A percentile compares a stretch with the other conserved stretches of the same genome.
These are phyloP conservation scores for Pichia cabralensis DNA, from an alignment of 805 yeast genomes.

Conservation along the genomic window DNA sequence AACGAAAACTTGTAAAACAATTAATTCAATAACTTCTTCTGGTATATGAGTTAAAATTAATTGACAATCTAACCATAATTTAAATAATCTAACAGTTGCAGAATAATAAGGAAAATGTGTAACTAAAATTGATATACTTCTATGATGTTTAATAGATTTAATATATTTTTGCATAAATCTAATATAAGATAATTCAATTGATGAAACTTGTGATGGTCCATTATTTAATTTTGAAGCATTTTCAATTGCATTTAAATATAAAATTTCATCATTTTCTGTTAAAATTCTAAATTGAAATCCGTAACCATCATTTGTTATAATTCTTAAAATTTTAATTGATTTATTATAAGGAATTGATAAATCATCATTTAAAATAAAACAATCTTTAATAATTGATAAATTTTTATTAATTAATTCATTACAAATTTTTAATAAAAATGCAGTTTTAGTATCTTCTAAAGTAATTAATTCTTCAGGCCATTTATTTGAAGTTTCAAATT, in stretches of 20 bases:
- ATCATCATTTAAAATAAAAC: slow-evolving; percentile 57
- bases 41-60: slow-evolving; percentile 57
- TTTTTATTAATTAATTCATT: slow-evolving; percentile 36
- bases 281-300: slow-evolving; percentile 71
- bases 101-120: slow-evolving; percentile 66
- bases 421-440: slow-evolving; percentile 65
- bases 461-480: slow-evolving; percentile 94
- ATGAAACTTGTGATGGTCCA: slow-evolving; percentile 47
- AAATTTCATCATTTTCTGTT: slow-evolving; percentile 74
- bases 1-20: slow-evolving; percentile 76
- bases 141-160: slow-evolving; percentile 68
- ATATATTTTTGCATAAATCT: slow-evolving; percentile 56
- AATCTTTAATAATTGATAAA: slow-evolving; percentile 30
- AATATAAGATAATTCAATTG: slow-evolving; percentile 51
- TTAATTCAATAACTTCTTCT: slow-evolving; percentile 73
- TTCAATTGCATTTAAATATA: slow-evolving; percentile 63
- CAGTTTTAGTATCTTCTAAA: slow-evolving; percentile 82
- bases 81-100: slow-evolving; percentile 74
- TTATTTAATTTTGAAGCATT: slow-evolving; percentile 29
- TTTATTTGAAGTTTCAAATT: slow-evolving; percentile 79
- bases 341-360: slow-evolving; percentile 53
- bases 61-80: slow-evolving; percentile 85
- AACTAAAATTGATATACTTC: slow-evolving; percentile 63
- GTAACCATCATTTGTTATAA: slow-evolving; percentile 82
- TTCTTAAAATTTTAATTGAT: slow-evolving; percentile 45